Evolutionary conservation across 495 filamentous ascomycete species (phyloP).

Genomic region (Penicillium canescens): DNA sequence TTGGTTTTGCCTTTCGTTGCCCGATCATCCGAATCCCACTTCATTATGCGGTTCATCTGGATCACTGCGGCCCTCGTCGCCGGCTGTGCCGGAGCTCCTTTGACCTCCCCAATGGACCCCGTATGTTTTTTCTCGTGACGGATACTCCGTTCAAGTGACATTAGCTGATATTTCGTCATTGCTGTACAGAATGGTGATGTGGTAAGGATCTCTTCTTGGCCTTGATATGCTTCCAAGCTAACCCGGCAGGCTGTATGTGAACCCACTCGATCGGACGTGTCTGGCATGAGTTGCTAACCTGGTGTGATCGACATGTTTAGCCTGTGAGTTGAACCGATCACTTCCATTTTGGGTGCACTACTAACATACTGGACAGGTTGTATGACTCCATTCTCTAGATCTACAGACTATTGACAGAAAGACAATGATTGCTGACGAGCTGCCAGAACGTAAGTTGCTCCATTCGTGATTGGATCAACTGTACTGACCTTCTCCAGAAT

Average conservation of each 20-base stretch:
- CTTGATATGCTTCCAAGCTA: not conserved
- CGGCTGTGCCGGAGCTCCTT: not conserved
- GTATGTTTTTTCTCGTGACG: not conserved
- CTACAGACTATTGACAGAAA: not conserved
- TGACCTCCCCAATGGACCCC: not conserved
- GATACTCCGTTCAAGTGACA: not conserved
- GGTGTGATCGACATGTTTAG: slow-evolving; percentile 6
- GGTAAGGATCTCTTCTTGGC: slow-evolving; percentile 4
- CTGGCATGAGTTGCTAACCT: not conserved
- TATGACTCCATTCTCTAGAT: not conserved
- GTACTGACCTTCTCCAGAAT: not conserved
- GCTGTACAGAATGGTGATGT: slow-evolving; percentile 11
- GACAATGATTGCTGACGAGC: not conserved
- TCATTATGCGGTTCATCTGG: not conserved
- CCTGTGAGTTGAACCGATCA: not conserved
- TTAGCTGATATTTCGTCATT: slow-evolving; percentile 2
- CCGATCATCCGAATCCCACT: not conserved
- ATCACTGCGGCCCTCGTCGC: not conserved
- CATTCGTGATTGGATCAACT: not conserved
- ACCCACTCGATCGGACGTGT: not conserved
- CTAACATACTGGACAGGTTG: not conserved
- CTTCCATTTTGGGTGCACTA: not conserved
- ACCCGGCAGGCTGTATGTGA: slow-evolving; percentile 10
- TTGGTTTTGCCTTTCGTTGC: not conserved
- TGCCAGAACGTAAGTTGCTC: not conserved